These are phyloP conservation scores for Clavariopsis aquatica DNA, from an alignment of 495 filamentous ascomycete species.

Conservation along the genomic window DNA sequence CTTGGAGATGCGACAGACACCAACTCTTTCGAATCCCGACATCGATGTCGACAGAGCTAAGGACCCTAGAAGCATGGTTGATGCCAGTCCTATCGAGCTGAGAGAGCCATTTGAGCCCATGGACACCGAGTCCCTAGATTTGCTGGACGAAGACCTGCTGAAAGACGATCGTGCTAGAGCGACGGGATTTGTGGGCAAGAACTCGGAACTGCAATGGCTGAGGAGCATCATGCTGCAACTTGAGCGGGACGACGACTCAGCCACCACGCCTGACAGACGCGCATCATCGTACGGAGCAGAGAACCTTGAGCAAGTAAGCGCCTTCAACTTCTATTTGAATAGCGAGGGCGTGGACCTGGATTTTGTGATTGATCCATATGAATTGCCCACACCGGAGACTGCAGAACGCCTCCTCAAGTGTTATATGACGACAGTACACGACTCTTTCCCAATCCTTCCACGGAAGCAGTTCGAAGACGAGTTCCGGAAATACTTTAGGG, in stretches of 20 bases:
- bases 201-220: constrained; percentile 62
- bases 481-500: constrained; percentile 41
- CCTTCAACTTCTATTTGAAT: constrained; percentile 27
- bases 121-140: constrained; percentile 11
- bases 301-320: constrained; percentile 16
- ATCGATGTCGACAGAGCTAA: constrained; percentile 11
- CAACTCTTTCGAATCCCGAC: not conserved
- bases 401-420: constrained; percentile 55
- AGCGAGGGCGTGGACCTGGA: constrained; percentile 37
- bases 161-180: constrained; percentile 48
- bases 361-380: constrained; percentile 49
- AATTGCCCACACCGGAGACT: constrained; percentile 51
- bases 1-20: not conserved
- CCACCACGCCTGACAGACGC: not conserved
- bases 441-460: constrained; percentile 61
- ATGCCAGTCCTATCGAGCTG: not conserved
- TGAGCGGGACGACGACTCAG: constrained; percentile 3
- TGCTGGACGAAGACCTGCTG: constrained; percentile 52
- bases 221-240: constrained; percentile 44
- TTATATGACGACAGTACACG: constrained; percentile 60
- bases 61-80: not conserved
- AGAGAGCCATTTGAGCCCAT: not conserved
- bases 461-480: constrained; percentile 55
- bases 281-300: constrained; percentile 14
- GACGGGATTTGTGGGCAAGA: constrained; percentile 61